Conservation (phyloP, 768 basidiomycete genomes). For the Lactarius sp. region DNA sequence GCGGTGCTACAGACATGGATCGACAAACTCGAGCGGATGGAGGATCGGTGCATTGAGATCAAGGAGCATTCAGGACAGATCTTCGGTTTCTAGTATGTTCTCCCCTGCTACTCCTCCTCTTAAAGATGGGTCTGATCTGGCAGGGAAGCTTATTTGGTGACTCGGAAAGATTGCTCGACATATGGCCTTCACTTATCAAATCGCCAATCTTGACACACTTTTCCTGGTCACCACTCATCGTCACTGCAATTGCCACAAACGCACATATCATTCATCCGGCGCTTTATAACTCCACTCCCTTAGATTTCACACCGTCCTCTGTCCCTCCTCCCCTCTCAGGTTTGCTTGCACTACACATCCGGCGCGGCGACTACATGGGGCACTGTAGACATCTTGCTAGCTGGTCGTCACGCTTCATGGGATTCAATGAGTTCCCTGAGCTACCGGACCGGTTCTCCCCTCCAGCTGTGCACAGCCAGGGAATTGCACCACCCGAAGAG, state of each 20-base stretch:
- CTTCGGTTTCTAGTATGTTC: conserved; percentile 37
- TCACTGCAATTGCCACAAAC: conserved; percentile 33
- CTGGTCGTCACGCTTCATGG: conserved; percentile 36
- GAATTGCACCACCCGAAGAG: conserved; percentile 25
- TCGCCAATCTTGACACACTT: conserved; percentile 37
- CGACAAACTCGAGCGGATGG: conserved; percentile 32
- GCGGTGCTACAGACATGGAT: conserved; percentile 35
- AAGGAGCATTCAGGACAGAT: conserved; percentile 33
- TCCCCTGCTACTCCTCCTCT: not conserved
- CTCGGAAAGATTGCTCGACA: conserved; percentile 31
- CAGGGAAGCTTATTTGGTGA: not conserved
- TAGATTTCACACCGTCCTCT: conserved; percentile 1
- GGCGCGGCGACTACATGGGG: conserved; percentile 43
- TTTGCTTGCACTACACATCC: conserved; percentile 45
- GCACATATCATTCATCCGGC: conserved; percentile 25
- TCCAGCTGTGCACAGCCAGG: conserved; percentile 30
- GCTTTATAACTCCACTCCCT: conserved; percentile 6
- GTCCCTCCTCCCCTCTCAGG: conserved; percentile 33
- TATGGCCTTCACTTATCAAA: conserved; percentile 33
- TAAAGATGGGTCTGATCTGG: not conserved
- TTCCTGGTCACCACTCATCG: conserved; percentile 37
- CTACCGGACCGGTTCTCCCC: conserved; percentile 37
- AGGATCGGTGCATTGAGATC: conserved; percentile 41
- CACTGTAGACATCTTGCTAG: conserved; percentile 41
- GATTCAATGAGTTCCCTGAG: conserved; percentile 42